phyloP scores from a whole-genome alignment of 805 yeast species.

The Zygotorulaspora danielsina region DNA sequence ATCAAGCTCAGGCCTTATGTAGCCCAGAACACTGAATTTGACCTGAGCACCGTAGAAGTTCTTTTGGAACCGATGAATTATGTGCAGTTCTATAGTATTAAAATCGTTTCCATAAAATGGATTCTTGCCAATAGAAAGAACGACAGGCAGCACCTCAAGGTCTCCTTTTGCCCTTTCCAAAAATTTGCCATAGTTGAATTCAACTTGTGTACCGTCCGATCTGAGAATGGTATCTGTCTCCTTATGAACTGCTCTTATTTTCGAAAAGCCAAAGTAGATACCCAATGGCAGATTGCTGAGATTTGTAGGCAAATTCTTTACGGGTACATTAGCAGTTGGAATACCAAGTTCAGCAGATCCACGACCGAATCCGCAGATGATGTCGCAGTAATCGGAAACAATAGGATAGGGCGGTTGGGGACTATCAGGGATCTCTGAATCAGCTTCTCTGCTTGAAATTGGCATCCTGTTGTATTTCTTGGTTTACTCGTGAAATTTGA shows the following conservation, averaged over 20 bases:
- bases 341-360: slow-evolving; percentile 92
- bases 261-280: slow-evolving; percentile 82
- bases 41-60: slow-evolving; percentile 82
- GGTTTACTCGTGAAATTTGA: too few species aligned
- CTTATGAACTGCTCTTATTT: slow-evolving; percentile 27
- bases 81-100: slow-evolving; percentile 84
- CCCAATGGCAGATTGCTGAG: slow-evolving; percentile 58
- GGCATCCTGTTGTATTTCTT: too few species aligned
- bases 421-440: slow-evolving; percentile 37
- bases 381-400: slow-evolving; percentile 41
- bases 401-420: slow-evolving; percentile 50
- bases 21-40: slow-evolving; percentile 72
- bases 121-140: slow-evolving; percentile 93
- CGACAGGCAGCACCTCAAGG: slow-evolving; percentile 67
- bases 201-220: slow-evolving; percentile 42
- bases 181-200: slow-evolving; percentile 57
- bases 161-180: slow-evolving; percentile 38
- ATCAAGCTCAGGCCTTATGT: slow-evolving; percentile 83
- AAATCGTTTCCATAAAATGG: slow-evolving; percentile 79
- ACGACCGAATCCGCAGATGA: slow-evolving; percentile 86
- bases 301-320: slow-evolving; percentile 43
- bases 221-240: slow-evolving; percentile 29
- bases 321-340: slow-evolving; percentile 89
- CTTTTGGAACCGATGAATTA: slow-evolving; percentile 63
- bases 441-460: slow-evolving; percentile 23